A percentile compares a stretch with the other conserved stretches of the same genome.
These are phyloP conservation scores for Boletales sp. DNA, from an alignment of 768 basidiomycete species.

Conservation along the genomic window DNA sequence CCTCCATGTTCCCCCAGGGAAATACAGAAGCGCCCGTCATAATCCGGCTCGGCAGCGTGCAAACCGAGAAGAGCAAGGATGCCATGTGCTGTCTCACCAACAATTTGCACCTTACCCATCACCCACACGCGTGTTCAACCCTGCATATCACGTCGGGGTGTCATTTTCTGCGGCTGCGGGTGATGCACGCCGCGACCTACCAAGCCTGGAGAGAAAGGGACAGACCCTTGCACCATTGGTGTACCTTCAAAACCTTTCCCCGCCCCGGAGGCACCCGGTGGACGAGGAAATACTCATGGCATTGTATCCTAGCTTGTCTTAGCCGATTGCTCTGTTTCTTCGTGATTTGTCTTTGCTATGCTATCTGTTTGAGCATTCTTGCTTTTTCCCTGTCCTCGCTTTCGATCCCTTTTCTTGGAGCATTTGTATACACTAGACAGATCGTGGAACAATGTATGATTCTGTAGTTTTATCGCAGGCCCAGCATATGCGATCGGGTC, in stretches of 20 bases:
- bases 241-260: slow-evolving; percentile 58
- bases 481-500: background rate
- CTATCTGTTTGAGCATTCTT: background rate
- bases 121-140: slow-evolving; percentile 17
- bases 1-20: slow-evolving; percentile 54
- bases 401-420: slow-evolving; percentile 20
- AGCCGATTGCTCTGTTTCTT: slow-evolving; percentile 20
- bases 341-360: slow-evolving; percentile 11
- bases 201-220: slow-evolving; percentile 16
- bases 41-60: slow-evolving; percentile 43
- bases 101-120: slow-evolving; percentile 33
- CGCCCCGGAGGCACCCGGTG: slow-evolving; percentile 61
- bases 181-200: background rate
- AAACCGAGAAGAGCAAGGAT: slow-evolving; percentile 23
- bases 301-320: slow-evolving; percentile 34
- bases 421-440: slow-evolving; percentile 23
- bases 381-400: slow-evolving; percentile 6
- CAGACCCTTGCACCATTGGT: slow-evolving; percentile 56
- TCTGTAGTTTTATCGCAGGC: slow-evolving; percentile 4
- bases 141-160: slow-evolving; percentile 1
- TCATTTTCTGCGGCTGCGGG: background rate
- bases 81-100: slow-evolving; percentile 13
- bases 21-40: slow-evolving; percentile 63
- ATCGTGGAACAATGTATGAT: slow-evolving; percentile 20
- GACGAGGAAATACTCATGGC: slow-evolving; percentile 71